phyloP scores from a whole-genome alignment of 805 yeast genomes.

The Candida vartiovaarae region DNA sequence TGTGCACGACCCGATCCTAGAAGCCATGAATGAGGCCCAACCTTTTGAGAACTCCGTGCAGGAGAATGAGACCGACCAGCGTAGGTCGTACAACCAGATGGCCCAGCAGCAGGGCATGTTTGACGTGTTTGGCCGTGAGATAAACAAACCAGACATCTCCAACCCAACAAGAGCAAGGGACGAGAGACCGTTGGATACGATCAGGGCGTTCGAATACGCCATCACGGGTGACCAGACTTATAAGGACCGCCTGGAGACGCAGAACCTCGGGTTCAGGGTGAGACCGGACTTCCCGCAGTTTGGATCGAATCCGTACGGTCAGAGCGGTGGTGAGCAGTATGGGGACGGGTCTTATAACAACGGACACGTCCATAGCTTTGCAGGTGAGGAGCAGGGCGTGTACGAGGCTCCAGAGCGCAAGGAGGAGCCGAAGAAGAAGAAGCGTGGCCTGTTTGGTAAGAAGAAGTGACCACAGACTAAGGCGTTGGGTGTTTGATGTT shows the following conservation, averaged over 20 bases:
- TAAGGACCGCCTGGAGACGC: slow-evolving; percentile 76
- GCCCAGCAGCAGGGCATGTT: slow-evolving; percentile 50
- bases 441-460: slow-evolving; percentile 74
- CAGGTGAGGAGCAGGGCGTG: slow-evolving; percentile 42
- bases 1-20: slow-evolving; percentile 82
- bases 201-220: slow-evolving; percentile 87
- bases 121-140: slow-evolving; percentile 84
- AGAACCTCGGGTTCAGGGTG: slow-evolving; percentile 76
- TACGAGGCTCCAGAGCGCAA: slow-evolving; percentile 46
- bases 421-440: slow-evolving; percentile 63
- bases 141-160: slow-evolving; percentile 73
- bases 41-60: slow-evolving; percentile 69
- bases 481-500: not conserved
- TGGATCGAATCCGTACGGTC: slow-evolving; percentile 31
- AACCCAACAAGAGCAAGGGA: slow-evolving; percentile 92
- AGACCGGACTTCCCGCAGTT: slow-evolving; percentile 66
- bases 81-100: slow-evolving; percentile 22
- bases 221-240: slow-evolving; percentile 82
- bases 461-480: slow-evolving; percentile 32
- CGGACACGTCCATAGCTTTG: slow-evolving; percentile 26
- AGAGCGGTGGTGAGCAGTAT: slow-evolving; percentile 17
- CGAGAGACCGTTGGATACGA: slow-evolving; percentile 96
- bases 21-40: slow-evolving; percentile 92
- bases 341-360: slow-evolving; percentile 8
- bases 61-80: slow-evolving; percentile 1